Evolutionary conservation across 768 basidiomycete species (phyloP), one percentile per base, ranked within the genome.

Genomic region (Mycena alexandri): DNA sequence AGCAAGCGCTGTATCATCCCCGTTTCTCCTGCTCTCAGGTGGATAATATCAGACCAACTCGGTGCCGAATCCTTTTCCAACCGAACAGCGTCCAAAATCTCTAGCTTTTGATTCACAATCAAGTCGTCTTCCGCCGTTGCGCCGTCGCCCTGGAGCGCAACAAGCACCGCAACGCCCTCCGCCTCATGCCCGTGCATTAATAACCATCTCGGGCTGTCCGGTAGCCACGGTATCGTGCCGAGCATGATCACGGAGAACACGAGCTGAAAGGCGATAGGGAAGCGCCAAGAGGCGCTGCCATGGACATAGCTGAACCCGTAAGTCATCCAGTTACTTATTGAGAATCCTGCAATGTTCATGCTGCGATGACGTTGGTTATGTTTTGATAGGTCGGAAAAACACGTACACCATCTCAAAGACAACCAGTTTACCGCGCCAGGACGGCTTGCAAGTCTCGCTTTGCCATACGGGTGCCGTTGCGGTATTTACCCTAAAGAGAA

Each of bases 311-410:
- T 85, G 71, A 85, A 83, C 12, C 84, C 83, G 67, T 86, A 86
- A 0, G 85, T 86, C 82, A 86, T 83, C 85, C 85, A 86, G 65
- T 86, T 85, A 63, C 83, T 84, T 46, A 85, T 69, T 1, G 84
- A 85, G 67, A 86, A 86, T 0, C 84, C 85, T 10, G 82, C 85
- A 44, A 85, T 82, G 66, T 85, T 85, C 83, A 85, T 84, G 41
- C 84, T 85, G 54, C 22, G 24, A 13, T 3, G 21, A 24, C 5
- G 19, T 53, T 57, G 14, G 50, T n/a, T 38, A 54, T 41, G n/a
- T 33, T 34, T 17, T 10, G 21, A 43, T 36, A 10, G n/a, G 25
- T 29, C 13, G 46, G 34, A 52, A 19, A 24, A 14, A 7, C 3
- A 72, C 80, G 9, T 53, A 85, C 84, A 86, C 84, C 84, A 84